A percentile compares a stretch with the other conserved stretches of the same genome.
phyloP scores from a whole-genome alignment of 192 early-diverging fungal genomes.

The Podochytrium sp. region DNA sequence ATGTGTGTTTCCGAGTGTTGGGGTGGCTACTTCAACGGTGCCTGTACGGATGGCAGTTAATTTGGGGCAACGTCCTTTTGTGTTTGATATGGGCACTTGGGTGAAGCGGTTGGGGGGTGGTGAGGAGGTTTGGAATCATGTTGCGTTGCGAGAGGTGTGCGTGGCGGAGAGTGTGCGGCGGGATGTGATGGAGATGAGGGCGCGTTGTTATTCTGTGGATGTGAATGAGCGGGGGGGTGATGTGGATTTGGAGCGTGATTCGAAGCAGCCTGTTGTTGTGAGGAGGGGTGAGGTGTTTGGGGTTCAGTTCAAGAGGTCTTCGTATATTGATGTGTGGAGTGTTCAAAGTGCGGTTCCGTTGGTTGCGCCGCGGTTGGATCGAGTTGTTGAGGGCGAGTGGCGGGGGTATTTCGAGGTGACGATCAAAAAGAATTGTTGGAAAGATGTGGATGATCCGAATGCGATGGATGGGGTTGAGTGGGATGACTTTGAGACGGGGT shows the following conservation, averaged over 20 bases:
- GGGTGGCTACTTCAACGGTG: not conserved
- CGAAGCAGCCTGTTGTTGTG: no score
- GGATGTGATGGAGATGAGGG: no score
- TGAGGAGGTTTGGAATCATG: not conserved
- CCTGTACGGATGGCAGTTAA: conserved; percentile 35
- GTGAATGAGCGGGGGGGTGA: no score
- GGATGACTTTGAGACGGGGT: conserved; percentile 18
- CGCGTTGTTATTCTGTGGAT: no score
- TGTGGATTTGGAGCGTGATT: no score
- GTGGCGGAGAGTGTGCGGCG: no score
- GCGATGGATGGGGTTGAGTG: not conserved
- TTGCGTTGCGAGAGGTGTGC: not conserved
- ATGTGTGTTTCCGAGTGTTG: conserved; percentile 32
- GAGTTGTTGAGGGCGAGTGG: not conserved
- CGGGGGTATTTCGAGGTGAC: conserved; percentile 42
- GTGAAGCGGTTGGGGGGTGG: no score
- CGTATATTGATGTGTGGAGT: not conserved
- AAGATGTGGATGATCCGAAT: not conserved
- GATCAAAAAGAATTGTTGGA: conserved; percentile 1
- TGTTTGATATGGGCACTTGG: conserved; percentile 19
- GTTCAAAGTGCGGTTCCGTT: conserved; percentile 3
- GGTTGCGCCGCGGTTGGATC: not conserved
- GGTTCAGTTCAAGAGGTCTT: not conserved
- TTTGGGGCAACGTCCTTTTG: conserved; percentile 32
- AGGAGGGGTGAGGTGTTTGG: no score